Percentiles rank a stretch among this genome's conserved stretches.
phyloP scores from a whole-genome alignment of 1,284 basidiomycete genomes.

The Acaromyces ingoldii region DNA sequence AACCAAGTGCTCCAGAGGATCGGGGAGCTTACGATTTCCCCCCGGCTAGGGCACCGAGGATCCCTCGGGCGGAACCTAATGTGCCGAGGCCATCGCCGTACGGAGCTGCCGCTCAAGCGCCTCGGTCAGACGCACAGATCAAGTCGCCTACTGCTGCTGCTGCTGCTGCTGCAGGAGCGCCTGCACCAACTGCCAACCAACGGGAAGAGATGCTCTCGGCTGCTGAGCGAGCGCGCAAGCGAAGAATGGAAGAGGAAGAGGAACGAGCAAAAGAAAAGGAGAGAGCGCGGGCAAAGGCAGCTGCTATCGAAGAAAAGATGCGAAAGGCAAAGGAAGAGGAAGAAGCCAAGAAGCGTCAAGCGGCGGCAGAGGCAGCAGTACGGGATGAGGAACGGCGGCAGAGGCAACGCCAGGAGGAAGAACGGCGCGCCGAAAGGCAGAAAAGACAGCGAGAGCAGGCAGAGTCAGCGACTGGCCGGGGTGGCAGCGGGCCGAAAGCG shows the following conservation, averaged over 20 bases:
- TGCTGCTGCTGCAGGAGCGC: conserved; percentile 2
- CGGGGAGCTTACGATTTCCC: background rate
- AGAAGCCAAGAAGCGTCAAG: background rate
- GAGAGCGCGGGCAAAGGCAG: conserved; percentile 41
- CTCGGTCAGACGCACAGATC: no score
- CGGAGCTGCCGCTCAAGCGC: background rate
- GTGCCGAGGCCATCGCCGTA: background rate
- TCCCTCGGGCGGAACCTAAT: background rate
- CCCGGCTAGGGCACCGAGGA: background rate
- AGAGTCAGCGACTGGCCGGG: background rate
- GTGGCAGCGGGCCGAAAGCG: background rate
- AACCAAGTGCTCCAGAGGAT: background rate
- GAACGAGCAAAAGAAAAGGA: conserved; percentile 14
- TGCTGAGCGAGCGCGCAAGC: conserved; percentile 44
- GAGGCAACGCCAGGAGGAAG: background rate
- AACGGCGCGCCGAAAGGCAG: background rate
- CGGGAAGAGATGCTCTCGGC: conserved; percentile 35
- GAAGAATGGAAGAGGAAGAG: conserved; percentile 17
- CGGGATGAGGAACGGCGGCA: conserved; percentile 30
- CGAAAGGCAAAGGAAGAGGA: background rate
- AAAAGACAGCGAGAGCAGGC: background rate
- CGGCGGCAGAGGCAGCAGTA: background rate
- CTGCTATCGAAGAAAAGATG: conserved; percentile 14
- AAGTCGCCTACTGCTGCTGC: background rate
- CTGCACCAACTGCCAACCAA: background rate